phyloP scores from a whole-genome alignment of 306 rosid genomes.

The Cyamopsis tetragonoloba region DNA sequence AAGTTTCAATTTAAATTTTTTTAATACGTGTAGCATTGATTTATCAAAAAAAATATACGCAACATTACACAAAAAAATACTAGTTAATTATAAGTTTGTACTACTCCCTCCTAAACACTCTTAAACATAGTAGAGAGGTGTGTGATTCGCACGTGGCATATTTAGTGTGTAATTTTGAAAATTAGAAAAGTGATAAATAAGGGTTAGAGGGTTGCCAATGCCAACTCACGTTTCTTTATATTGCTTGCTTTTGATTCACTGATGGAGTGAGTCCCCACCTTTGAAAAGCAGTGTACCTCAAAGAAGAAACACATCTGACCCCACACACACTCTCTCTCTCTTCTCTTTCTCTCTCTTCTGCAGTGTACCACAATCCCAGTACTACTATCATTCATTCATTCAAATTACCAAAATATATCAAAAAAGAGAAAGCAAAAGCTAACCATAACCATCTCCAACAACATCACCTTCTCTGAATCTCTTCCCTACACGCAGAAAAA shows the following conservation, averaged over 20 bases:
- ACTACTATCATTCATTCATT: constrained; percentile 19
- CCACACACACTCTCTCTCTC: constrained; percentile 18
- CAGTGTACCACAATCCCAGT: constrained; percentile 31
- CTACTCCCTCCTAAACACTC: too few relatives aligned
- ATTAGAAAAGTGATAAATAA: too few relatives aligned
- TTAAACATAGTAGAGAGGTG: too few relatives aligned
- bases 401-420: constrained; percentile 8
- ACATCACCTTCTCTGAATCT: not conserved
- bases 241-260: too few relatives aligned
- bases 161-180: too few relatives aligned
- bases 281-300: constrained; percentile 54
- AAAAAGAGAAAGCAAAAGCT: constrained; percentile 28
- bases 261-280: constrained; percentile 32
- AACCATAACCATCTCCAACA: constrained; percentile 22
- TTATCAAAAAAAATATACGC: too few relatives aligned
- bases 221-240: constrained; percentile 12
- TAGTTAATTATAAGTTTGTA: too few relatives aligned
- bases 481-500: constrained; percentile 13
- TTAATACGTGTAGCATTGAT: too few relatives aligned
- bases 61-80: too few relatives aligned
- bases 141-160: too few relatives aligned
- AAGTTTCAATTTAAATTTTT: too few relatives aligned
- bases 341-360: constrained; percentile 8
- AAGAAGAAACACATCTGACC: constrained; percentile 66
- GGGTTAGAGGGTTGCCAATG: constrained; percentile 11